Percentiles rank a stretch among this genome's conserved stretches.
phyloP scores from a whole-genome alignment of 805 yeast genomes.

The Alloascoidea hylecoeti region DNA sequence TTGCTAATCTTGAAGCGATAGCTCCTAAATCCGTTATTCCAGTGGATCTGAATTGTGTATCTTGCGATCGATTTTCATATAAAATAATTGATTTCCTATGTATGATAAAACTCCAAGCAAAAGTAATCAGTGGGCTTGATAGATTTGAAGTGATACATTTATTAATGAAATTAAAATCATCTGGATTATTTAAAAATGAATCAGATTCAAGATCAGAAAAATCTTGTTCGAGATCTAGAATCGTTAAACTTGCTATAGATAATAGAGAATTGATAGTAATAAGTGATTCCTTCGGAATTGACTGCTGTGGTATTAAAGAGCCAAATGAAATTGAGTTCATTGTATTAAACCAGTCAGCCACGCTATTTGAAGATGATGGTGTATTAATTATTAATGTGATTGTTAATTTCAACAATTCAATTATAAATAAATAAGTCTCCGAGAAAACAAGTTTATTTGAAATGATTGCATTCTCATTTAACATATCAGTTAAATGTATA shows the following conservation, averaged over 20 bases:
- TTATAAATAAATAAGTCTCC: background rate
- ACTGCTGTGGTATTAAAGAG: background rate
- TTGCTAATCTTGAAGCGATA: background rate
- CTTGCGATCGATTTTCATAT: background rate
- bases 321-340: background rate
- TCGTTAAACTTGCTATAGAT: background rate
- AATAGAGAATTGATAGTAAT: background rate
- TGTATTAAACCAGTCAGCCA: background rate
- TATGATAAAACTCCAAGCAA: background rate
- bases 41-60: background rate
- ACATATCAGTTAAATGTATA: background rate
- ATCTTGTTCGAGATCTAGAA: background rate
- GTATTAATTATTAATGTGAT: background rate
- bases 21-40: background rate
- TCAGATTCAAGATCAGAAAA: background rate
- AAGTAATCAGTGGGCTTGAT: background rate
- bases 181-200: conserved; percentile 1
- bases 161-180: background rate
- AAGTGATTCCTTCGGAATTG: background rate
- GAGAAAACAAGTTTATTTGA: background rate
- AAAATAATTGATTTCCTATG: background rate
- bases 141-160: background rate
- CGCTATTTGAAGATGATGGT: background rate
- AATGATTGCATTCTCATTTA: background rate
- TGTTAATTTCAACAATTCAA: background rate